Base-by-base conservation (phyloP, 768 basidiomycete genomes). In the Podaxis sp. region DNA sequence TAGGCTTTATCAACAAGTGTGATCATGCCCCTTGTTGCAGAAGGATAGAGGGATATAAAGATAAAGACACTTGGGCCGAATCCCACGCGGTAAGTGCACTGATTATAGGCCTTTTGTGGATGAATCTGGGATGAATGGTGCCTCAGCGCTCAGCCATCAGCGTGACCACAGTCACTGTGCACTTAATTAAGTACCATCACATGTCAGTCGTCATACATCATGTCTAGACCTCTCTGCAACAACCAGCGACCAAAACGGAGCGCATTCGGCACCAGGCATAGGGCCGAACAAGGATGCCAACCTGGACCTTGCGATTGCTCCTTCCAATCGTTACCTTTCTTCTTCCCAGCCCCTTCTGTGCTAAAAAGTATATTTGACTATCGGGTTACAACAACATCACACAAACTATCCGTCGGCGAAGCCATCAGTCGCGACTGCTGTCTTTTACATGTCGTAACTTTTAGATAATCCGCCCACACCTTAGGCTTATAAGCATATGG, bases 401-500 rank as follows among this genome's bases (percentile, higher is more conserved):
- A 46, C 52, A 55, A 29, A 47, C 59, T 17, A 36, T 43, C 60
- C 40, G 33, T 40, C 47, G 27, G 37, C 33, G 58, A 59, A 51
- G 58, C 36, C 22, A 27, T 25, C 37, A 59, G 33, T 47, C 46
- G 53, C 41, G 15, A 47, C 53, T 25, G 40, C 53, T 47, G 38
- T 63, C 55, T 40, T 37, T 53, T 54, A 17, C 47, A 40, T 50
- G 51, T 57, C 62, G 62, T 58, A 63, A 63, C 40, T 24, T 56
- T 55, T 53, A 57, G 50, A 56, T 63, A 57, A 55, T 46, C 41
- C 37, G 41, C 49, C 50, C 24, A 40, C 19, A 29, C 40, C 36
- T 24, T 61, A 57, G 49, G 76, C 76, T 63, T 77, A 61, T 49
- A 33, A 33, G 33, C 9, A 61, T 61, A 61, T 43, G 25, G 29